These are phyloP conservation scores for Colletotrichum chlorophyti DNA, from an alignment of 2,329 filamentous ascomycete species.

Conservation along the genomic window DNA sequence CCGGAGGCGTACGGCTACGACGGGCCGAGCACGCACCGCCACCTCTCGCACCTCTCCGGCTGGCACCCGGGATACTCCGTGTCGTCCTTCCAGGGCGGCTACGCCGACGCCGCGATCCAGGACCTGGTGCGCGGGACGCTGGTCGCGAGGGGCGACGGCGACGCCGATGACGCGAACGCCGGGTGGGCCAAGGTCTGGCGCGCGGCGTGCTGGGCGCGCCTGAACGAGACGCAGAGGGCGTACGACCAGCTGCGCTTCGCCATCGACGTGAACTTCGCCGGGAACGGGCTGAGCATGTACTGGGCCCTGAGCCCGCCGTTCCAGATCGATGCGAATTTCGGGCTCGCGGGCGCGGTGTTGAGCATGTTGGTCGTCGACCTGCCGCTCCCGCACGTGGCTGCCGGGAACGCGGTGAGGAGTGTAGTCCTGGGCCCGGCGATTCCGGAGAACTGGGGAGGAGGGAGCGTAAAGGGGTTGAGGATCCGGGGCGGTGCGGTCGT, in stretches of 20 bases:
- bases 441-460: conserved; percentile 49
- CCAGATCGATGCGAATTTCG: conserved; percentile 67
- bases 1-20: conserved; percentile 38
- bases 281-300: conserved; percentile 61
- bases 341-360: conserved; percentile 54
- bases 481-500: conserved; percentile 51
- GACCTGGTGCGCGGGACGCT: conserved; percentile 53
- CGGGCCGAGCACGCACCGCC: conserved; percentile 38
- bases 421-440: conserved; percentile 57
- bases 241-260: conserved; percentile 56
- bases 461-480: conserved; percentile 50
- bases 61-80: conserved; percentile 62
- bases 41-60: conserved; percentile 62
- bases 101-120: conserved; percentile 49
- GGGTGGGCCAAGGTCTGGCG: conserved; percentile 68
- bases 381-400: conserved; percentile 37
- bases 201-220: conserved; percentile 59
- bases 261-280: conserved; percentile 55
- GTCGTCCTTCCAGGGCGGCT: conserved; percentile 48
- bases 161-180: conserved; percentile 54
- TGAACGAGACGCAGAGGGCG: conserved; percentile 57
- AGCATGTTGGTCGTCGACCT: conserved; percentile 60
- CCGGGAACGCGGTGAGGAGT: conserved; percentile 32
- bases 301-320: conserved; percentile 52
- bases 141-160: conserved; percentile 52